Percentiles rank a stretch among this genome's conserved stretches.
phyloP scores from a whole-genome alignment of 108 stramenopile species.

The Nannochloropsis gaditana region DNA sequence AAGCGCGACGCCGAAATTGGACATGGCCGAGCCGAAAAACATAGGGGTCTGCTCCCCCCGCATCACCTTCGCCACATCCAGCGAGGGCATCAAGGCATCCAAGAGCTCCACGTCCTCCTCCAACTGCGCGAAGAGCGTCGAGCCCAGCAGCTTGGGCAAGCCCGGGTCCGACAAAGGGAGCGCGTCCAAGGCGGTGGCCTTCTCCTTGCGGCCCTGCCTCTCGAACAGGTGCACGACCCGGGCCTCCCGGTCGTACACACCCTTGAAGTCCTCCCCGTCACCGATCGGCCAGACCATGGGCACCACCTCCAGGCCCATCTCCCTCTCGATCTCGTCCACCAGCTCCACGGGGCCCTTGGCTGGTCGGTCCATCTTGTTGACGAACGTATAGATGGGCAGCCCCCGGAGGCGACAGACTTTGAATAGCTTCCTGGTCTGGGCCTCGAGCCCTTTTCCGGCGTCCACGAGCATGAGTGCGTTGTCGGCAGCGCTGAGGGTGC shows the following conservation, averaged over 20 bases:
- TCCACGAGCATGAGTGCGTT: constrained; percentile 92
- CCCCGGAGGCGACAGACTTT: constrained; percentile 58
- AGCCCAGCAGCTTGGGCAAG: constrained; percentile 63
- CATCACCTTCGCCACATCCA: constrained; percentile 79
- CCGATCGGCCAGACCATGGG: constrained; percentile 94
- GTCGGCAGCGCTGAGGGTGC: constrained; percentile 85
- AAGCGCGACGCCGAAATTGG: constrained; percentile 87
- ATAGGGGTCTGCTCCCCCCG: constrained; percentile 77
- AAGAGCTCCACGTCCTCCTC: constrained; percentile 82
- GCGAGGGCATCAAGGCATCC: constrained; percentile 66
- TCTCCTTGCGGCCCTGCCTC: constrained; percentile 52
- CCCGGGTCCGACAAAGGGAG: constrained; percentile 57
- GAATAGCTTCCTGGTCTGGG: constrained; percentile 87
- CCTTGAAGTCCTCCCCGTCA: constrained; percentile 85
- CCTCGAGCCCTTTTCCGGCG: constrained; percentile 88
- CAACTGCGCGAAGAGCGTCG: constrained; percentile 74
- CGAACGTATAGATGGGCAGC: constrained; percentile 74
- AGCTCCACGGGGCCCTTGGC: constrained; percentile 82
- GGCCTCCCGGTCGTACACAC: constrained; percentile 72
- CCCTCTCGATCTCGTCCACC: constrained; percentile 87
- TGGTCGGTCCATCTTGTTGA: constrained; percentile 91
- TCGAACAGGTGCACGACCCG: constrained; percentile 79
- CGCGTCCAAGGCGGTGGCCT: constrained; percentile 37
- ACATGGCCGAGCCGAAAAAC: constrained; percentile 92
- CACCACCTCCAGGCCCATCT: constrained; percentile 80